Evolutionary conservation across 148 eudicot genomes (phyloP), one percentile per base, ranked within the genome.

Genomic region (Fagopyrum homotropicum): DNA sequence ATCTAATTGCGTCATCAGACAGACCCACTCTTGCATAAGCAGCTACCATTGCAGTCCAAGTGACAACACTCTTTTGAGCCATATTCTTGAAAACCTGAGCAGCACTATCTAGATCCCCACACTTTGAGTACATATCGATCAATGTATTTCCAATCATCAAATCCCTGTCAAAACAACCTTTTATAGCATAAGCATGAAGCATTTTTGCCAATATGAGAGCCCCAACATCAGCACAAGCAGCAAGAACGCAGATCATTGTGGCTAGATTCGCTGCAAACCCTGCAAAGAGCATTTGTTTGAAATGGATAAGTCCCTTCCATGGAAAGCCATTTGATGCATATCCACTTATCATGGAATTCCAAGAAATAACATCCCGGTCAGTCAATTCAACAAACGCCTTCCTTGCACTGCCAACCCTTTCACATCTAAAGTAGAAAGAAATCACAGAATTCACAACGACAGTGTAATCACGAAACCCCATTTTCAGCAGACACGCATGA

Each of bases 311-410:
- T 19, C 89, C 91, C 74, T 83, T 80, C 72, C 57, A 73, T 4
- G 85, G 57, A 73, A 75, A 59, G 56, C 81, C 80, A 73, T 90
- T 88, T 2, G 79, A 82, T 19, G 80, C 77, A 73, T 82, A 90
- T 56, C 93, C 93, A 81, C 91, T 89, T 15, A 89, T 88, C 91
- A 89, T 89, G 1, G 89, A 81, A 81, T 89, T 89, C 95, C 91
- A 90, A 1, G 91, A 80, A 45, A 90, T 74, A 11, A 85, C 79
- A 83, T 90, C 95, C 76, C 84, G 74, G 60, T 88, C 90, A 79
- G 55, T 61, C 84, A 82, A 48, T 82, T 76, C 82, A 84, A 77
- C 89, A 79, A 90, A 88, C 86, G 86, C 63, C 79, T 85, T 88
- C 79, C 57, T 63, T 44, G 91, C 95, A 80, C 84, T 78, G n/a